Base-by-base conservation (phyloP, 805 yeast species). In the Saturnispora zaruensis region DNA sequence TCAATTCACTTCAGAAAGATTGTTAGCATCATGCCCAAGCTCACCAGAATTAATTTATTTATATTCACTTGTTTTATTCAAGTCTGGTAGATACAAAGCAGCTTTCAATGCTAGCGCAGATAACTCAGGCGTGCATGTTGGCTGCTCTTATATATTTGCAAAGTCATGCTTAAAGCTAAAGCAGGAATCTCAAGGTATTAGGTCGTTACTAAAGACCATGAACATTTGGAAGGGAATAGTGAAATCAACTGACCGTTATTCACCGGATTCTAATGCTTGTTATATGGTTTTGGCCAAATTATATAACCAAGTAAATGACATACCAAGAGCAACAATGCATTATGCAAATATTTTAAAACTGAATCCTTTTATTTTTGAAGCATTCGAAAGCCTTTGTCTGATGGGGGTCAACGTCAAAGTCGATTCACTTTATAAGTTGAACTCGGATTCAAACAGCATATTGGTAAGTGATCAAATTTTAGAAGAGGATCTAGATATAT, bases 291-390 rank as follows among this genome's bases (percentile, higher is more conserved):
- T 87, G 54, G 98, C 95, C 0, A 82, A 81, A 53, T 69, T 90
- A 42, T 81, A 82, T 58, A 65, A 67, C 18, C 72, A 74, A 6
- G 66, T 72, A 6, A 86, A 84, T 23, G 87, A 84, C 59, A 60
- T 70, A 5, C 77, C 79, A 55, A 80, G 82, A 51, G 81, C 93
- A 50, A 75, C 84, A 0, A 66, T 82, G 44, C 77, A 79, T 58
- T 86, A 82, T 62, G 75, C 87, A 0, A 78, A 76, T 55, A 87
- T 91, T 1, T 71, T 88, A 50, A 78, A 79, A 52, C 66, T 74
- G 54, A 86, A 93, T 61, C 96, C 95, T 16, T 87, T 73, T 60
- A 74, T 88, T 38, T 88, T 93, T 77, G 96, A 88, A 61, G 88
- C 96, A 0, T 81, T 87, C 55, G 87, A 82, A 55, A 82, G 82